Percentiles rank a stretch among this genome's conserved stretches.
phyloP scores from a whole-genome alignment of 257 asterid genomes.

The Petrea volubilis region DNA sequence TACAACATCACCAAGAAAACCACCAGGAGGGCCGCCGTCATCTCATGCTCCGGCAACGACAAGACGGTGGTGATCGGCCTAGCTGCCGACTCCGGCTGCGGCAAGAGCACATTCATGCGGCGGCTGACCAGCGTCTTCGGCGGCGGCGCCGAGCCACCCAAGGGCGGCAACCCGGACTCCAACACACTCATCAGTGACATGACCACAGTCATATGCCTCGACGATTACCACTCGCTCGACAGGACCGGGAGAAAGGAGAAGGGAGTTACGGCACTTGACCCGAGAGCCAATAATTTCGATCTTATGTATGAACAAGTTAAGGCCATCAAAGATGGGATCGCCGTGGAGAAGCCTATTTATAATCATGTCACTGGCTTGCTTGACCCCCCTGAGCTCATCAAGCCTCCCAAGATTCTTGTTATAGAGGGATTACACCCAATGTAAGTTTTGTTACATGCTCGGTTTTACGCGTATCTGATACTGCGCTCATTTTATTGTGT shows the following conservation, averaged over 20 bases:
- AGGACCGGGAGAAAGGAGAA: conserved; percentile 87
- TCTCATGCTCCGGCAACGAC: conserved; percentile 60
- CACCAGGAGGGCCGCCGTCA: neutral
- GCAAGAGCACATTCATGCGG: conserved; percentile 97
- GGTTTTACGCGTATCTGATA: no score
- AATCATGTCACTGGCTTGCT: conserved; percentile 86
- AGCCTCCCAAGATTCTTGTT: conserved; percentile 95
- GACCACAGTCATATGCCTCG: conserved; percentile 90
- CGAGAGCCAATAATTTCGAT: conserved; percentile 83
- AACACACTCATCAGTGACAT: conserved; percentile 87
- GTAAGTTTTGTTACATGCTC: conserved; percentile 42
- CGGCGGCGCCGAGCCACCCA: conserved; percentile 97
- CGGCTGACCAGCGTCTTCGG: conserved; percentile 95
- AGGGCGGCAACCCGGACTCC: conserved; percentile 94
- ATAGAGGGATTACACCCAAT: conserved; percentile 98
- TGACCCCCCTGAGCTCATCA: conserved; percentile 86
- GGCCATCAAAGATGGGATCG: conserved; percentile 67
- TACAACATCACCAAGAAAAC: conserved; percentile 34
- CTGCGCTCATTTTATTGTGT: no score
- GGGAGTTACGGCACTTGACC: conserved; percentile 96
- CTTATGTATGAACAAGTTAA: conserved; percentile 93
- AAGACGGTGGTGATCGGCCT: conserved; percentile 81
- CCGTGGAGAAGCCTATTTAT: conserved; percentile 85
- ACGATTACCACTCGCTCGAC: conserved; percentile 94
- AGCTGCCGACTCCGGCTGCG: conserved; percentile 96